Evolutionary conservation across 106 monocot genomes (phyloP).

Genomic region (Phalaenopsis aphrodite): DNA sequence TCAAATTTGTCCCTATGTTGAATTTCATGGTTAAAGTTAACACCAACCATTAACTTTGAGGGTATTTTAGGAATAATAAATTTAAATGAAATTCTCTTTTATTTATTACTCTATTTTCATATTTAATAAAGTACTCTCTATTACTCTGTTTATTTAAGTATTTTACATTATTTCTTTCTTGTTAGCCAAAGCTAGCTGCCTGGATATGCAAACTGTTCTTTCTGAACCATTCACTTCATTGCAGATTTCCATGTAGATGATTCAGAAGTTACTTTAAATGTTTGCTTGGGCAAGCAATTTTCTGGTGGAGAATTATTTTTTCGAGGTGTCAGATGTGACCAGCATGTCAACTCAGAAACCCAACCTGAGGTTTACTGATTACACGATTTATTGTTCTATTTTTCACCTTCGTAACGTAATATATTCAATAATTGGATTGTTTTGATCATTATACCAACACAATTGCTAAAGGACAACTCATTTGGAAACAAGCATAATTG

Average conservation of each 20-base stretch:
- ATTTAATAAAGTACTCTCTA: no score
- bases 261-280: slow-evolving; percentile 96
- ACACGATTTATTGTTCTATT: background rate
- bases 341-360: slow-evolving; percentile 85
- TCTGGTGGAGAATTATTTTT: slow-evolving; percentile 92
- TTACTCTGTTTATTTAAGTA: no score
- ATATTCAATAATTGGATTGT: background rate
- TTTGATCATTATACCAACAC: background rate
- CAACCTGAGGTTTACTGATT: slow-evolving; percentile 61
- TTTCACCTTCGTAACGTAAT: background rate
- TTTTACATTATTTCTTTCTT: background rate
- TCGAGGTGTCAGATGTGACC: slow-evolving; percentile 84
- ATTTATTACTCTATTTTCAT: no score
- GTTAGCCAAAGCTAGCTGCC: background rate
- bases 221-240: slow-evolving; percentile 11
- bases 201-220: background rate
- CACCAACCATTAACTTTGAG: no score
- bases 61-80: no score
- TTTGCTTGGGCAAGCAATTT: slow-evolving; percentile 93
- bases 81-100: no score
- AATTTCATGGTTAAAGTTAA: no score
- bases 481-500: background rate
- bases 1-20: no score
- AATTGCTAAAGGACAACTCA: background rate
- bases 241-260: slow-evolving; percentile 97